A percentile compares a stretch with the other conserved stretches of the same genome.
phyloP scores from a whole-genome alignment of 164 flowering plant genomes.

The Malania oleifera region DNA sequence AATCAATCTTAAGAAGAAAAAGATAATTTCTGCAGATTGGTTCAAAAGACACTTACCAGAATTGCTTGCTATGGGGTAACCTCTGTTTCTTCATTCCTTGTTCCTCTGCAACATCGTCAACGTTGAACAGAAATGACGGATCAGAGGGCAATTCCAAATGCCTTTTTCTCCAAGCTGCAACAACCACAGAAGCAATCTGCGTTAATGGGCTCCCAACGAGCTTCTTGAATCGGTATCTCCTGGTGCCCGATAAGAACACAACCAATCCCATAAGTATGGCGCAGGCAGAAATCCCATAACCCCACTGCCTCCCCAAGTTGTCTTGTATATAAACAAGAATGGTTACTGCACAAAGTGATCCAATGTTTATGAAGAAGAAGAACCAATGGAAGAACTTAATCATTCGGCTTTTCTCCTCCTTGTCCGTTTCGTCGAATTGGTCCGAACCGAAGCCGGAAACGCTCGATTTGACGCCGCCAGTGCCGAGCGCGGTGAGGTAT shows the following conservation, averaged over 20 bases:
- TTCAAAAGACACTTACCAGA: conserved; percentile 46
- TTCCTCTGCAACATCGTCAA: conserved; percentile 27
- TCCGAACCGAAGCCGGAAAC: conserved; percentile 95
- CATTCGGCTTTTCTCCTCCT: conserved; percentile 50
- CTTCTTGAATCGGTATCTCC: conserved; percentile 80
- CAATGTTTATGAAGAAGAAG: conserved; percentile 86
- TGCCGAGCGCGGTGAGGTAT: conserved; percentile 86
- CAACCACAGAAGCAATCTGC: conserved; percentile 61
- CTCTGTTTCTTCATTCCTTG: conserved; percentile 51
- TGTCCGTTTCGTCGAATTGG: conserved; percentile 75
- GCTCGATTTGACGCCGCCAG: conserved; percentile 91
- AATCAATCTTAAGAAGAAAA: no score
- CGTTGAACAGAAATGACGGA: conserved; percentile 34
- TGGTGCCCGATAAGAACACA: conserved; percentile 64
- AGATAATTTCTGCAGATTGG: neutral
- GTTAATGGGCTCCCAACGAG: conserved; percentile 84
- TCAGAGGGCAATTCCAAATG: conserved; percentile 60
- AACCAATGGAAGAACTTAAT: conserved; percentile 83
- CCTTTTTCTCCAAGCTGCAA: conserved; percentile 72
- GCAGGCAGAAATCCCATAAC: conserved; percentile 74
- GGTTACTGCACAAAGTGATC: conserved; percentile 76
- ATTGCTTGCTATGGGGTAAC: conserved; percentile 71
- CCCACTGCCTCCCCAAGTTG: conserved; percentile 75
- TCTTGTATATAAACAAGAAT: conserved; percentile 86
- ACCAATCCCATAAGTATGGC: conserved; percentile 47